These are phyloP conservation scores for Podospora sp. DNA, from an alignment of 495 filamentous ascomycete genomes.

Conservation along the genomic window DNA sequence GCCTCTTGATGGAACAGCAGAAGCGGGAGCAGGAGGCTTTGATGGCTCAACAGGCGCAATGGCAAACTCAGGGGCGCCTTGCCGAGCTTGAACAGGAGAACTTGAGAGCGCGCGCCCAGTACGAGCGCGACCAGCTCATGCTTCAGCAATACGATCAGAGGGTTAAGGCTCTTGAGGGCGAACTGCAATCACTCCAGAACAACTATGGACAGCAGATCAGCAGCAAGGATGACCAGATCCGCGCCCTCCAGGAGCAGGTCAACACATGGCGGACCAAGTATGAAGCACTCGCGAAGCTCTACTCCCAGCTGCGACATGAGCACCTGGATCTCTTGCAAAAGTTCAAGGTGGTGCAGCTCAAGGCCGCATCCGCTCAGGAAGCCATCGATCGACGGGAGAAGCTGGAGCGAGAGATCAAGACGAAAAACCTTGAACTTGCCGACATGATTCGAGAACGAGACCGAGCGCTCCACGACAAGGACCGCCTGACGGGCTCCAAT, in stretches of 20 bases:
- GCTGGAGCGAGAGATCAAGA: constrained; percentile 95
- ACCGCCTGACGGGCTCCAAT: constrained; percentile 79
- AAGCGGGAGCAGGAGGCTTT: constrained; percentile 87
- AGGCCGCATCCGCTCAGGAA: constrained; percentile 94
- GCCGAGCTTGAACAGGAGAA: constrained; percentile 95
- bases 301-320: constrained; percentile 92
- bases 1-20: constrained; percentile 84
- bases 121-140: constrained; percentile 95
- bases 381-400: constrained; percentile 94
- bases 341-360: constrained; percentile 93
- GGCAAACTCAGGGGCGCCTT: constrained; percentile 89
- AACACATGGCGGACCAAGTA: constrained; percentile 98
- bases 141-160: constrained; percentile 93
- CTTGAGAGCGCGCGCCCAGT: constrained; percentile 89
- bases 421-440: constrained; percentile 95
- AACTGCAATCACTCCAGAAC: constrained; percentile 76
- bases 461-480: constrained; percentile 89
- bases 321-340: constrained; percentile 93
- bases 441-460: constrained; percentile 99
- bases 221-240: constrained; percentile 93
- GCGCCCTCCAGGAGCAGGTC: constrained; percentile 87
- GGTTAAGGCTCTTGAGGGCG: constrained; percentile 88
- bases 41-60: constrained; percentile 80
- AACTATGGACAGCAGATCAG: constrained; percentile 82
- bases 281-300: constrained; percentile 92